Evolutionary conservation across 257 asterid species (phyloP), one percentile per base, ranked within the genome.

Genomic region (Craterostigma plantagineum): DNA sequence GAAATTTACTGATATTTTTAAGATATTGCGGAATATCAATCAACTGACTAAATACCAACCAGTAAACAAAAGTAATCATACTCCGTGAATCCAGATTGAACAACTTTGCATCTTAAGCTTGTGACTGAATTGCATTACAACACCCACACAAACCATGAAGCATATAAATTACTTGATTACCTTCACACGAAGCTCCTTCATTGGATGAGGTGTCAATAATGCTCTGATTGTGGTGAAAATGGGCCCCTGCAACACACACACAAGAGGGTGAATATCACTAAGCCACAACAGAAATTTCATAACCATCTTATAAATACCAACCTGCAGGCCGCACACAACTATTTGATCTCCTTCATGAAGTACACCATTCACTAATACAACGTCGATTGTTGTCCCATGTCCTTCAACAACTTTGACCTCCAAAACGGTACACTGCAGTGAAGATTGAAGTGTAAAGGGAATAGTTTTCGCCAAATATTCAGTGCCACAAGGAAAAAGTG

Each of bases 151-250:
- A n/a, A n/a, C n/a, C n/a, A n/a, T n/a, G n/a, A n/a, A n/a, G n/a
- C n/a, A n/a, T n/a, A 38, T 38, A 56, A 46, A 50, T 42, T 51
- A 23, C 30, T 23, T 23, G 30, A 9, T 60, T 52, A 82, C 99
- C 99, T 90, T 90, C 56, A 90, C 95, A 33, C 95, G 73, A 46
- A 90, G 95, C 73, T 90, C 99, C 77, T 75, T 83, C 99, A 90
- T 90, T n/a, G 99, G 99, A 64, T 90, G 92, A 57, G 99, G 95
- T 4, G 98, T 82, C 59, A 87, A 57, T 59, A 90, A 60, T 6
- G 99, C 99, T 72, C 99, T 74, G 51, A 90, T 90, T 14, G 73
- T 48, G 62, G 98, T 63, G 46, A 70, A 81, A 57, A 90, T 78
- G 48, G 99, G 99, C 36, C 81, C 95, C 99, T 79, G 48, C 17